phyloP scores from a whole-genome alignment of 2,329 filamentous ascomycete genomes.

The Coleophoma crateriformis region DNA sequence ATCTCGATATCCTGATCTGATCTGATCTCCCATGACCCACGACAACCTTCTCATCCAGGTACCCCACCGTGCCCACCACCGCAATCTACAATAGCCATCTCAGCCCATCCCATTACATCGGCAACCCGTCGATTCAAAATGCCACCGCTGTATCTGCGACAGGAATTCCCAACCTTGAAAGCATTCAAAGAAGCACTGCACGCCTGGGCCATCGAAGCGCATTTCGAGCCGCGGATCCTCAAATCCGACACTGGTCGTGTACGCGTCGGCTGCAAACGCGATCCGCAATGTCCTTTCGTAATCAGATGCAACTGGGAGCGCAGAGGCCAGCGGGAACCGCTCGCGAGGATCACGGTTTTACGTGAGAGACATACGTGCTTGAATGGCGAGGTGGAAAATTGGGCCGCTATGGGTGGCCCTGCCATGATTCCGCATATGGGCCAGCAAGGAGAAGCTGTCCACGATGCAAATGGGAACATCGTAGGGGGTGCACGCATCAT shows the following conservation, averaged over 20 bases:
- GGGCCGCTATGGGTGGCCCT: background rate
- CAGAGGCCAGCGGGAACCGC: conserved; percentile 20
- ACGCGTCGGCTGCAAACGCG: conserved; percentile 26
- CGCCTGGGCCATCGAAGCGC: conserved; percentile 27
- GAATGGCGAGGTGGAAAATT: conserved; percentile 11
- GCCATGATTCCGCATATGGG: conserved; percentile 6
- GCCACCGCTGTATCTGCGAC: conserved; percentile 24
- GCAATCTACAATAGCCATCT: conserved; percentile 1
- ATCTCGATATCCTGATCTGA: no score
- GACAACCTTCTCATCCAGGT: background rate
- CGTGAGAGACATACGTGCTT: conserved; percentile 25
- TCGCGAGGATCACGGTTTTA: conserved; percentile 24
- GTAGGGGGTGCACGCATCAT: conserved; percentile 22
- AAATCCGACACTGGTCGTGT: conserved; percentile 27
- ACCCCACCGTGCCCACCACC: background rate
- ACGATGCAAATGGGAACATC: conserved; percentile 23
- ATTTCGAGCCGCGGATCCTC: conserved; percentile 27
- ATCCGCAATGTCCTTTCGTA: conserved; percentile 25
- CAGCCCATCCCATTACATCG: background rate
- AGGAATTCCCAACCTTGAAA: conserved; percentile 26
- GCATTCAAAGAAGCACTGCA: conserved; percentile 28
- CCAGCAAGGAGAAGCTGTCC: conserved; percentile 13
- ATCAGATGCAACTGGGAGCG: conserved; percentile 28
- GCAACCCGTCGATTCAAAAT: conserved; percentile 8
- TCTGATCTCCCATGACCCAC: background rate